Percentiles rank a stretch among this genome's conserved stretches.
phyloP scores from a whole-genome alignment of 345 rosid genomes.

The Eucalyptus erythrocorys region DNA sequence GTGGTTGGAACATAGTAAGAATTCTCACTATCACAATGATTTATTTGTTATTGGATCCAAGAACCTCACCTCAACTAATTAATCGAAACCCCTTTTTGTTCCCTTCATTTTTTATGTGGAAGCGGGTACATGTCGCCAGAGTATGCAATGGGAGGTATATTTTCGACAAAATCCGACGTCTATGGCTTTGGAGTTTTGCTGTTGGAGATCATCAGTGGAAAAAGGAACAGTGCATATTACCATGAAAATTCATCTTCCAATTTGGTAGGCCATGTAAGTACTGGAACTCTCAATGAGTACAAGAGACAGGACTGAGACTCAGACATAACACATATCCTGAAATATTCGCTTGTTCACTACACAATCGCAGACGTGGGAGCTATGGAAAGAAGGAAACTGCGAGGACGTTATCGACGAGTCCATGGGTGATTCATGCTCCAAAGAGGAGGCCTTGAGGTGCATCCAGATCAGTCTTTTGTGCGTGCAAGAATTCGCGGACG shows the following conservation, averaged over 20 bases:
- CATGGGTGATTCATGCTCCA: constrained; percentile 3
- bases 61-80: neutral
- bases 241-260: constrained; percentile 7
- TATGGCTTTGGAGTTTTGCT: constrained; percentile 62
- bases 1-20: constrained; percentile 70
- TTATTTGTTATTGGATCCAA: neutral
- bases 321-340: neutral
- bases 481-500: constrained; percentile 43
- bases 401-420: constrained; percentile 13
- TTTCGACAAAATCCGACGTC: constrained; percentile 60
- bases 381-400: constrained; percentile 22
- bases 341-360: neutral
- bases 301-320: neutral
- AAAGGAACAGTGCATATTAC: constrained; percentile 10
- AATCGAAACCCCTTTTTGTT: neutral
- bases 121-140: constrained; percentile 91
- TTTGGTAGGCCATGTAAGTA: constrained; percentile 50
- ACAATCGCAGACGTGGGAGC: constrained; percentile 38
- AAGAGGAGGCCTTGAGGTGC: constrained; percentile 25
- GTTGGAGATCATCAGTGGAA: constrained; percentile 50
- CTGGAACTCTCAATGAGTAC: neutral
- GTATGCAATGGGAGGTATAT: constrained; percentile 49
- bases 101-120: neutral
- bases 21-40: neutral
- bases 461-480: constrained; percentile 53